Percentiles rank a stretch among this genome's conserved stretches.
phyloP scores from a whole-genome alignment of 2,329 filamentous ascomycete species.

The Leptodontidium sp. region DNA sequence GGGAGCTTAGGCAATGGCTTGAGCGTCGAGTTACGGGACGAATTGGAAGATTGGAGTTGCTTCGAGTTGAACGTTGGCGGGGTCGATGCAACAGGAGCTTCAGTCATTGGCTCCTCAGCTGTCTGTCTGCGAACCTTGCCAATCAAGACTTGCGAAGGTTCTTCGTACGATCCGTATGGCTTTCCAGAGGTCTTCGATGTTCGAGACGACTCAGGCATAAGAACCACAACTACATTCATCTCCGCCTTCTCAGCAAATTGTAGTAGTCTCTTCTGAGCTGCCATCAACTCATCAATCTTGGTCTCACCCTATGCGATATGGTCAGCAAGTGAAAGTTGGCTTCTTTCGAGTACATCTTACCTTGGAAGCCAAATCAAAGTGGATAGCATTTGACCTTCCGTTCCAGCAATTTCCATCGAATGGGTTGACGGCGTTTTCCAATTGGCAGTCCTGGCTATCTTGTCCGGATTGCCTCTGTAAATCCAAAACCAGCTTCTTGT shows the following conservation, averaged over 20 bases:
- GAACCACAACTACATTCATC: constrained; percentile 43
- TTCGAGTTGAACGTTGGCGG: constrained; percentile 25
- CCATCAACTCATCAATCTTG: constrained; percentile 36
- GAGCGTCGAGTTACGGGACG: constrained; percentile 33
- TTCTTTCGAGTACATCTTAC: constrained; percentile 30
- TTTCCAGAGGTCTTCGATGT: constrained; percentile 34
- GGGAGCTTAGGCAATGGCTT: constrained; percentile 49
- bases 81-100: constrained; percentile 26
- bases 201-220: constrained; percentile 43
- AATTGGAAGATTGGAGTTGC: constrained; percentile 29
- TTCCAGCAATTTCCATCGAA: constrained; percentile 46
- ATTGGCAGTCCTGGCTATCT: constrained; percentile 35
- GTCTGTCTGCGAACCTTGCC: constrained; percentile 36
- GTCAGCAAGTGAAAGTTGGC: constrained; percentile 17
- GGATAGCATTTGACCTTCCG: constrained; percentile 44
- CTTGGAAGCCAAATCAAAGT: constrained; percentile 41
- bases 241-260: constrained; percentile 40
- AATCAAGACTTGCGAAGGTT: constrained; percentile 34
- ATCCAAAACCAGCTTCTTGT: constrained; percentile 45
- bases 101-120: constrained; percentile 43
- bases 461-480: constrained; percentile 40
- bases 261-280: constrained; percentile 38
- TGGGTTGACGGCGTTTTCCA: constrained; percentile 45
- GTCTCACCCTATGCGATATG: constrained; percentile 22
- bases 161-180: constrained; percentile 44